Evolutionary conservation across 2,329 filamentous ascomycete species (phyloP).

Genomic region (Pseudovirgaria hyperparasitica): DNA sequence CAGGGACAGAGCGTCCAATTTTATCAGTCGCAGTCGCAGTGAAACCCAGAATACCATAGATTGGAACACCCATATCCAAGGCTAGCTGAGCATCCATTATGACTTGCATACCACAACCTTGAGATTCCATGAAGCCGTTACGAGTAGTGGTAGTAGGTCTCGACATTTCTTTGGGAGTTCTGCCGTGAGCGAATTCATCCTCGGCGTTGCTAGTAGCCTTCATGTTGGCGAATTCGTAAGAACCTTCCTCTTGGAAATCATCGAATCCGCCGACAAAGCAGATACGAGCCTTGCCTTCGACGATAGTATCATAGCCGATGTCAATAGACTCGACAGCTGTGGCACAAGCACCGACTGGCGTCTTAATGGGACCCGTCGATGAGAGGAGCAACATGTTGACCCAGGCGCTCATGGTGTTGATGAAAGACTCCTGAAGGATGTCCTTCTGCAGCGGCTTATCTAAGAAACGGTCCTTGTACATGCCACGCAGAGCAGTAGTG

Average conservation of each 20-base stretch:
- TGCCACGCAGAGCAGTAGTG: constrained; percentile 78
- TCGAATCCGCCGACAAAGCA: constrained; percentile 98
- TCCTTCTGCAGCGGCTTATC: constrained; percentile 98
- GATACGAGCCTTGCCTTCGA: constrained; percentile 93
- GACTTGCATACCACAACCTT: constrained; percentile 94
- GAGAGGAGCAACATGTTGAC: constrained; percentile 98
- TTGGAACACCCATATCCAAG: constrained; percentile 95
- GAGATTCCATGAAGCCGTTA: constrained; percentile 98
- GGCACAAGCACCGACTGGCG: constrained; percentile 91
- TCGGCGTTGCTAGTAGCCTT: constrained; percentile 97
- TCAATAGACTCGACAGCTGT: constrained; percentile 96
- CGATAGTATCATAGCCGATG: constrained; percentile 95
- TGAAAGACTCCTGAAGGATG: constrained; percentile 97
- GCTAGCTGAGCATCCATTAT: constrained; percentile 97
- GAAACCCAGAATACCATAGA: constrained; percentile 86
- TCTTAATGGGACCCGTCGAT: constrained; percentile 96
- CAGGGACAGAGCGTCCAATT: constrained; percentile 94
- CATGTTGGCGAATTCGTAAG: constrained; percentile 99
- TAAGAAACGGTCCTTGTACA: constrained; percentile 96
- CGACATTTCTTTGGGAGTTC: constrained; percentile 95
- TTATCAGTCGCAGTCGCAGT: constrained; percentile 97
- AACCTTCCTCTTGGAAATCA: constrained; percentile 98
- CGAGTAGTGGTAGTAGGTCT: constrained; percentile 91
- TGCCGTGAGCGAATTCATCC: constrained; percentile 88
- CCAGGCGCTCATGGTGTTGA: constrained; percentile 99